phyloP scores from a whole-genome alignment of 768 basidiomycete genomes.

The Psilocybe sp. region DNA sequence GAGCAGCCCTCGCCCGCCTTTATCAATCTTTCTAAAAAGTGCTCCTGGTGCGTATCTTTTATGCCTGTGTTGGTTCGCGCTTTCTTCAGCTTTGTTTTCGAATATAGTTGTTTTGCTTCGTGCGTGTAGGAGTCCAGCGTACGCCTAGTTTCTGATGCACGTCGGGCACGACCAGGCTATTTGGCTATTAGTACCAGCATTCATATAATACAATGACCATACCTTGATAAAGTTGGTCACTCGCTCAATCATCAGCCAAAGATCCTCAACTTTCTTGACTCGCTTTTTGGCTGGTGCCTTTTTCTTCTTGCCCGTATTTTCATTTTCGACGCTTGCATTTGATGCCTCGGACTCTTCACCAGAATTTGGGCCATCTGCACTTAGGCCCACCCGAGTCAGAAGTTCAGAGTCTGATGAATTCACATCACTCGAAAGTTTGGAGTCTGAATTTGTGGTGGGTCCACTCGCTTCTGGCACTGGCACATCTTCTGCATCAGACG shows the following conservation, averaged over 20 bases:
- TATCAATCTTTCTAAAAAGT: slow-evolving; percentile 22
- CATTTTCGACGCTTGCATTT: too few species aligned
- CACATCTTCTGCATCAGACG: slow-evolving; percentile 12
- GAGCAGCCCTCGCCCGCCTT: slow-evolving; percentile 11
- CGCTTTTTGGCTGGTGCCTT: too few species aligned
- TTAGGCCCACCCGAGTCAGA: too few species aligned
- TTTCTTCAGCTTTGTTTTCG: slow-evolving; percentile 14
- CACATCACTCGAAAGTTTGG: not conserved
- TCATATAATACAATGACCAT: not conserved
- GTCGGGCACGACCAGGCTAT: slow-evolving; percentile 15
- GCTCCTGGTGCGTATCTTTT: slow-evolving; percentile 30
- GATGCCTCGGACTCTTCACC: too few species aligned
- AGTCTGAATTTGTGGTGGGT: not conserved
- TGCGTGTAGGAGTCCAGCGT: slow-evolving; percentile 16
- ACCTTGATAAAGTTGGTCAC: not conserved
- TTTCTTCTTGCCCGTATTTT: too few species aligned
- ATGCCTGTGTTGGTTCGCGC: slow-evolving; percentile 24
- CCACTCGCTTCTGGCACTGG: slow-evolving; percentile 1
- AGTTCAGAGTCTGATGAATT: too few species aligned
- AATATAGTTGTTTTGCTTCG: slow-evolving; percentile 11
- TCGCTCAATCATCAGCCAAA: not conserved
- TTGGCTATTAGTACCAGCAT: not conserved
- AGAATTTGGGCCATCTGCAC: too few species aligned
- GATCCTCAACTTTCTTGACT: too few species aligned
- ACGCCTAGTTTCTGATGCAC: slow-evolving; percentile 11